phyloP scores from a whole-genome alignment of 179 eudicot species.

The Amaranthus tricolor region DNA sequence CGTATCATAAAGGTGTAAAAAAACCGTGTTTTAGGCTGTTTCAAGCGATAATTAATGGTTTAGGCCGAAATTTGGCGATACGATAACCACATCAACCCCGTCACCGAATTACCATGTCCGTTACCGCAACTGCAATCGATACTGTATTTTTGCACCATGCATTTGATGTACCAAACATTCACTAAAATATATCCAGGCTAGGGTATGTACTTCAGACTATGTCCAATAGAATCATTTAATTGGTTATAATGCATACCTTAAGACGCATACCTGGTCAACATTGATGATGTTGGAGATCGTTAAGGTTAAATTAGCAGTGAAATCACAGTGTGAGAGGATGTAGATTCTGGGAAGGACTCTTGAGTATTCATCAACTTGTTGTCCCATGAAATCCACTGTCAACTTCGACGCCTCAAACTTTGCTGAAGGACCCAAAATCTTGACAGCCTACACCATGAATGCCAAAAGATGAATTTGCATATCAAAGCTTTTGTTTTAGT shows the following conservation, averaged over 20 bases:
- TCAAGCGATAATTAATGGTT: too few species aligned
- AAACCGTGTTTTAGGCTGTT: too few species aligned
- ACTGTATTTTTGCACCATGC: too few species aligned
- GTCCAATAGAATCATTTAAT: neutral
- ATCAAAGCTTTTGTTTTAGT: neutral
- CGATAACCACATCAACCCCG: too few species aligned
- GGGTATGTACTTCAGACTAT: neutral
- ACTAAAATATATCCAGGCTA: neutral
- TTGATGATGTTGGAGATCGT: slow-evolving; percentile 70
- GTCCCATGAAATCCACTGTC: slow-evolving; percentile 64
- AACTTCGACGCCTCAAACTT: slow-evolving; percentile 83
- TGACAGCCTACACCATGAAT: slow-evolving; percentile 48
- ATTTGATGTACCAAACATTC: too few species aligned
- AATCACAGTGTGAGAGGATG: slow-evolving; percentile 87
- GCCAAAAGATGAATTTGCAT: slow-evolving; percentile 3
- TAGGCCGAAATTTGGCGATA: too few species aligned
- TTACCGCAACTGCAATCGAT: too few species aligned
- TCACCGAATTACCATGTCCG: too few species aligned
- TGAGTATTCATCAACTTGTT: slow-evolving; percentile 43
- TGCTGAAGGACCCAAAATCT: slow-evolving; percentile 87
- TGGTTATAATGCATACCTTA: slow-evolving; percentile 30
- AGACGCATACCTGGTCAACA: slow-evolving; percentile 73
- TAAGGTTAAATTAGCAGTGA: slow-evolving; percentile 81
- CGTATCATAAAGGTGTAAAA: too few species aligned
- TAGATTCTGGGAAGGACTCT: slow-evolving; percentile 67